phyloP scores from a whole-genome alignment of 1,139 yeast species.

The Saccharomycopsis hybrid region DNA sequence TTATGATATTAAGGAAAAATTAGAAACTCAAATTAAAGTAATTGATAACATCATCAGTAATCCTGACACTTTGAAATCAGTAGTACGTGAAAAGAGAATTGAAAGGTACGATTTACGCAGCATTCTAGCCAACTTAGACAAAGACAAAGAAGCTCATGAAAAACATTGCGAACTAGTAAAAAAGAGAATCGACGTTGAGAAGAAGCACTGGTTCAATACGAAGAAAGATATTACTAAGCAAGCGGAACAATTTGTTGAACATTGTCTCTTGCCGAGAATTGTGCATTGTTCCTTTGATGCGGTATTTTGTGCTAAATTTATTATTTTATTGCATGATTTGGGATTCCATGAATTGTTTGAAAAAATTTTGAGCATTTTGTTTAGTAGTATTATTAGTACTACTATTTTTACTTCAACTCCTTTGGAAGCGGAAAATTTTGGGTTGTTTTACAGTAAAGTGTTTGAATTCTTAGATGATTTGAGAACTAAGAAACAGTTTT shows the following conservation, averaged over 20 bases:
- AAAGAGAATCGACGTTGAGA: constrained; percentile 29
- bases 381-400: constrained; percentile 44
- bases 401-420: constrained; percentile 69
- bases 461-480: constrained; percentile 42
- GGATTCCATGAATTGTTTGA: constrained; percentile 33
- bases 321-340: constrained; percentile 32
- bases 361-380: constrained; percentile 41
- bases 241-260: constrained; percentile 43
- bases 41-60: constrained; percentile 9
- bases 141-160: constrained; percentile 32
- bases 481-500: constrained; percentile 31
- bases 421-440: constrained; percentile 75
- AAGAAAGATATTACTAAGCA: constrained; percentile 27
- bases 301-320: constrained; percentile 56
- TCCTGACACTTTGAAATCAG: constrained; percentile 20
- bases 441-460: constrained; percentile 61
- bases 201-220: constrained; percentile 30
- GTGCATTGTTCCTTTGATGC: constrained; percentile 85
- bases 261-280: constrained; percentile 70
- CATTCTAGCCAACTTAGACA: constrained; percentile 30
- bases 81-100: constrained; percentile 22
- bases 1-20: constrained; percentile 44
- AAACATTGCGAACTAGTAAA: constrained; percentile 30
- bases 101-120: constrained; percentile 29
- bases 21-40: constrained; percentile 31